These are phyloP conservation scores for Dactylonectria macrodidyma DNA, from an alignment of 2,329 filamentous ascomycete species.

Conservation along the genomic window DNA sequence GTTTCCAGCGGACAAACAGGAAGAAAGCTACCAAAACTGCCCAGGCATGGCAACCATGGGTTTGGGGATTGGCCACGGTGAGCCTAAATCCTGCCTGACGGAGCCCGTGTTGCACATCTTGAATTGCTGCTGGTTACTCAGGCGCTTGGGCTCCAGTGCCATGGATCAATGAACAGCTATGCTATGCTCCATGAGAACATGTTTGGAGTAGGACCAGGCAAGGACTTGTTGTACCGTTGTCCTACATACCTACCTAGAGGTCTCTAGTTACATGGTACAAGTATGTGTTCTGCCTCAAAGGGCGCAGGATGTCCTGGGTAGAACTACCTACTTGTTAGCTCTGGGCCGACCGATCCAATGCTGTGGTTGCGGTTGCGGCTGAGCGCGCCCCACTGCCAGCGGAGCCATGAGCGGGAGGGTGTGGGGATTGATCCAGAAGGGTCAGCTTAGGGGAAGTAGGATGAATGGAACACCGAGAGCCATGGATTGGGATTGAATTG, in stretches of 20 bases:
- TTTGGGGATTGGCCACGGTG: neutral
- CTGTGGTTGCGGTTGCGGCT: conserved; percentile 10
- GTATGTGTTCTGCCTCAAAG: too few relatives aligned
- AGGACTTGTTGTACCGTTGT: too few relatives aligned
- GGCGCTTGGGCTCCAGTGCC: neutral
- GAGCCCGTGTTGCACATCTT: neutral
- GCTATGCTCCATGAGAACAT: too few relatives aligned
- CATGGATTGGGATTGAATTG: neutral
- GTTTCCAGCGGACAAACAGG: neutral
- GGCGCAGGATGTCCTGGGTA: too few relatives aligned
- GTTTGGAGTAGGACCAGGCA: too few relatives aligned
- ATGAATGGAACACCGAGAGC: neutral
- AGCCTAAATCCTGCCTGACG: neutral
- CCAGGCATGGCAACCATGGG: neutral
- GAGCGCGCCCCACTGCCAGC: neutral
- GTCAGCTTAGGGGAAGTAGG: neutral
- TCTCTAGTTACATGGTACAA: too few relatives aligned
- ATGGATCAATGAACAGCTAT: neutral
- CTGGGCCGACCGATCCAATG: neutral
- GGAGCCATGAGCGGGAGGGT: neutral
- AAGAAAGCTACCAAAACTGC: neutral
- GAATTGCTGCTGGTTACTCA: too few relatives aligned
- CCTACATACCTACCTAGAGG: too few relatives aligned
- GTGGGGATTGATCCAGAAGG: neutral
- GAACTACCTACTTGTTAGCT: too few relatives aligned